phyloP scores from a whole-genome alignment of 2,329 filamentous ascomycete species.

The Daldinia eschscholtzii region DNA sequence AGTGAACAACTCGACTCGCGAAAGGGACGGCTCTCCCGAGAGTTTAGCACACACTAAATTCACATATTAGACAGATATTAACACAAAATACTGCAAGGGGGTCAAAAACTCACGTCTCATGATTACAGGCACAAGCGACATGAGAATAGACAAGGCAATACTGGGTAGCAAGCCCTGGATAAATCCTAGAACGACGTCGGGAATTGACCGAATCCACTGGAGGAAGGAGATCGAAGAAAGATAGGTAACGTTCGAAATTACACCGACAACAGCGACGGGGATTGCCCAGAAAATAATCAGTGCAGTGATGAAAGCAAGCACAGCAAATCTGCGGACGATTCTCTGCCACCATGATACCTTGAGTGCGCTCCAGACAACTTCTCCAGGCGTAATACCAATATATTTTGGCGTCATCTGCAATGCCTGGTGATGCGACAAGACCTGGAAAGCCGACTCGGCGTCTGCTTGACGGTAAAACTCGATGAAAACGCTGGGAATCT shows the following conservation, averaged over 20 bases:
- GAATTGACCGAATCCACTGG: conserved; percentile 77
- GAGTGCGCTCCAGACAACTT: conserved; percentile 90
- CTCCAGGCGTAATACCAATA: conserved; percentile 83
- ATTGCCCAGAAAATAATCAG: conserved; percentile 90
- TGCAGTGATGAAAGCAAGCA: conserved; percentile 78
- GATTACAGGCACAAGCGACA: conserved; percentile 86
- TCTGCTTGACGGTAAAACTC: conserved; percentile 87
- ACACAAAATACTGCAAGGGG: neutral
- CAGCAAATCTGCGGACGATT: conserved; percentile 76
- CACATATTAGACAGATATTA: conserved; percentile 24
- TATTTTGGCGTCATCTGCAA: conserved; percentile 89
- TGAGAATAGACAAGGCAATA: conserved; percentile 82
- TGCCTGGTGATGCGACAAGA: conserved; percentile 86
- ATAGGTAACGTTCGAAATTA: conserved; percentile 85
- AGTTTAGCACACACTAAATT: conserved; percentile 77
- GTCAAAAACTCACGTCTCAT: conserved; percentile 72
- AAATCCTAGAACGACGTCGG: conserved; percentile 79
- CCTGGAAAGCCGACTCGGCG: conserved; percentile 89
- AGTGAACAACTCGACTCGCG: conserved; percentile 86
- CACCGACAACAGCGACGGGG: conserved; percentile 82
- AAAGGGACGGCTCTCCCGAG: conserved; percentile 82
- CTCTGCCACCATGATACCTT: conserved; percentile 88
- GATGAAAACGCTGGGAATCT: conserved; percentile 85
- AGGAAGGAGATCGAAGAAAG: conserved; percentile 76
- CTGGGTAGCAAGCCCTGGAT: conserved; percentile 87